Evolutionary conservation across 2,329 filamentous ascomycete species (phyloP), one percentile per base, ranked within the genome.

Genomic region (Dothideomycetes sp.): DNA sequence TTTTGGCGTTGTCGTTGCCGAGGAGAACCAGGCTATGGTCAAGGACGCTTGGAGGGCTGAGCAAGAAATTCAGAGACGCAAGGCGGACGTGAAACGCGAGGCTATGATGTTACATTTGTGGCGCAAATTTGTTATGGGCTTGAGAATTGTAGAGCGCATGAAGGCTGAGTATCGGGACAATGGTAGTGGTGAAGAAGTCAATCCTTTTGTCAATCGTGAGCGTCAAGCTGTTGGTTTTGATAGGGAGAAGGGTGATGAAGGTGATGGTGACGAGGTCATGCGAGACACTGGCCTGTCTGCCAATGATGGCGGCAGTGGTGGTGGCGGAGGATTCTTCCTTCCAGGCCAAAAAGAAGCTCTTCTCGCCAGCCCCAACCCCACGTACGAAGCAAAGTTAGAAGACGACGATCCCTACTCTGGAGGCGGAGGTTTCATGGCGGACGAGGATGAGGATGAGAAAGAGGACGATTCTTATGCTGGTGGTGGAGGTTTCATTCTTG

Each of bases 1-100:
- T 19, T 81, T 84, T 39, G 91, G 89, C 1, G 86, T 95, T 0
- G 87, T 98, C 0, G 75, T 95, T 2, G 85, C 89, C 0, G 74
- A 78, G 46, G 88, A 94, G 59, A 73, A 94, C 48, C 75, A 84
- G 44, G 76, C 79, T 12, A 57, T 73, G 24, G 72, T 95, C 1
- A 77, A 84, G 56, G 81, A 85, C 53, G 82, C 88, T 46, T 83
- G 93, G 65, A 73, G 77, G 30, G 56, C 49, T 2, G 80, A 79
- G 41, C 82, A 91, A 45, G 83, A 85, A 48, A 86, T 93, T 57
- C 74, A 78, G 38, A 69, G 69, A 36, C 76, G 81, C 37, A 89
- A 86, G 51, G 87, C 94, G 54, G 80, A 91, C 44, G 81, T 83
- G 44, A 95, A 94, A 62, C 72, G 83, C 5, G 76, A 81, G 37